These are phyloP conservation scores for Cadophora sp. DNA, from an alignment of 2,329 filamentous ascomycete genomes.

Conservation along the genomic window DNA sequence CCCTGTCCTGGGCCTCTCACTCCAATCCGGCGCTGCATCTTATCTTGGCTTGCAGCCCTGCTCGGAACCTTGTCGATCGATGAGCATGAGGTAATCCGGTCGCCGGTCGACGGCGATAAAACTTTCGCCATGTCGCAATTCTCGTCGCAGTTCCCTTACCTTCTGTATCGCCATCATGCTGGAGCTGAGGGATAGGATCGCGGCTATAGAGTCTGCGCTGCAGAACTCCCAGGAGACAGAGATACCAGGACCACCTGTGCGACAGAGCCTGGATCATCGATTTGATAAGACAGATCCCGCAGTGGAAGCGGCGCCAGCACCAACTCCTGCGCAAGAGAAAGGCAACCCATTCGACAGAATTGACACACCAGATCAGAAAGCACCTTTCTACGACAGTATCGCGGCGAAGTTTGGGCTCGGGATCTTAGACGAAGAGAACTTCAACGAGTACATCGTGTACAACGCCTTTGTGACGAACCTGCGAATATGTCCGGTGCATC, in stretches of 20 bases:
- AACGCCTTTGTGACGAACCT: constrained; percentile 38
- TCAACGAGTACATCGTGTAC: constrained; percentile 35
- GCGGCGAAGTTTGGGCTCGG: constrained; percentile 33
- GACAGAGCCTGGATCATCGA: constrained; percentile 37
- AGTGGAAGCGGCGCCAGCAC: constrained; percentile 33
- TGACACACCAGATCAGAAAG: constrained; percentile 8
- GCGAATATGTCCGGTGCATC: constrained; percentile 34
- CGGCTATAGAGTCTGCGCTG: constrained; percentile 31
- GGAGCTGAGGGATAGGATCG: constrained; percentile 31
- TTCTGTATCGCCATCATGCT: constrained; percentile 25
- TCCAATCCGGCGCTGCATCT: constrained; percentile 11
- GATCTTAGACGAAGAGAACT: constrained; percentile 31
- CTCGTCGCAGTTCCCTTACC: not conserved
- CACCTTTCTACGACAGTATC: constrained; percentile 34
- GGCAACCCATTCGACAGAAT: constrained; percentile 27
- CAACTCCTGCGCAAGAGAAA: constrained; percentile 35
- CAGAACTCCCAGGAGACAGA: constrained; percentile 30
- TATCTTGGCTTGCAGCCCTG: constrained; percentile 9
- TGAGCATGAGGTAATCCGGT: constrained; percentile 6
- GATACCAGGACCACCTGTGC: constrained; percentile 27
- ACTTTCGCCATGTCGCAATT: not conserved
- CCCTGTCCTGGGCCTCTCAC: not conserved
- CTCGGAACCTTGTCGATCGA: constrained; percentile 6
- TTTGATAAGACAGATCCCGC: constrained; percentile 34
- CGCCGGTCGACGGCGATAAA: constrained; percentile 1